phyloP scores from a whole-genome alignment of 192 early-diverging fungal genomes.

The Coemansia sp. region DNA sequence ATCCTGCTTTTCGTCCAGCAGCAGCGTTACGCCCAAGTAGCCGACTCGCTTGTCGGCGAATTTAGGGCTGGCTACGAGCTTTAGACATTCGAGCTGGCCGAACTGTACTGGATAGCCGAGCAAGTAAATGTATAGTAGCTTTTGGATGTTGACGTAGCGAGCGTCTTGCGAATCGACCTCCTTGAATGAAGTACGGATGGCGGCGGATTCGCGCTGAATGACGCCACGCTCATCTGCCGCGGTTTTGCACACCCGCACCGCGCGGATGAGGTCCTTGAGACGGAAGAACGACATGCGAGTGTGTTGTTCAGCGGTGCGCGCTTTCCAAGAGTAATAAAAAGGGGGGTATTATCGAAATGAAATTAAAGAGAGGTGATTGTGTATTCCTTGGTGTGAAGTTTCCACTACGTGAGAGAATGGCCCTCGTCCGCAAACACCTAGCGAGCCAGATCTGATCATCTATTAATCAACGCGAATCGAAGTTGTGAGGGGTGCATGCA shows the following conservation, averaged over 20 bases:
- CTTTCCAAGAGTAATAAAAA: not conserved
- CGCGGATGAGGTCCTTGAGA: conserved; percentile 91
- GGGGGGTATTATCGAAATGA: not conserved
- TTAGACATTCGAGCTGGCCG: conserved; percentile 99
- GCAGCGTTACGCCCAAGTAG: conserved; percentile 96
- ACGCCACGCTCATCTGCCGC: conserved; percentile 98
- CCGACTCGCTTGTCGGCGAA: conserved; percentile 98
- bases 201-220: conserved; percentile 94
- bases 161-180: conserved; percentile 87
- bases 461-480: conserved; percentile 13
- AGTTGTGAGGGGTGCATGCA: not conserved
- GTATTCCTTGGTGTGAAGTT: not conserved
- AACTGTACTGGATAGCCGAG: conserved; percentile 99
- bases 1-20: conserved; percentile 98
- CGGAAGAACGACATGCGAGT: conserved; percentile 57
- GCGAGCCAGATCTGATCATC: conserved; percentile 6
- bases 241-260: conserved; percentile 96
- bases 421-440: not conserved
- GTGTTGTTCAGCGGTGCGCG: not conserved
- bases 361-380: not conserved
- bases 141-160: conserved; percentile 93
- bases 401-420: not conserved
- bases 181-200: conserved; percentile 95
- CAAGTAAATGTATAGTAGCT: conserved; percentile 98
- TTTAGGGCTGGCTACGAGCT: conserved; percentile 89